Evolutionary conservation across 106 monocot genomes (phyloP).

Genomic region (Dactylorhiza incarnata): DNA sequence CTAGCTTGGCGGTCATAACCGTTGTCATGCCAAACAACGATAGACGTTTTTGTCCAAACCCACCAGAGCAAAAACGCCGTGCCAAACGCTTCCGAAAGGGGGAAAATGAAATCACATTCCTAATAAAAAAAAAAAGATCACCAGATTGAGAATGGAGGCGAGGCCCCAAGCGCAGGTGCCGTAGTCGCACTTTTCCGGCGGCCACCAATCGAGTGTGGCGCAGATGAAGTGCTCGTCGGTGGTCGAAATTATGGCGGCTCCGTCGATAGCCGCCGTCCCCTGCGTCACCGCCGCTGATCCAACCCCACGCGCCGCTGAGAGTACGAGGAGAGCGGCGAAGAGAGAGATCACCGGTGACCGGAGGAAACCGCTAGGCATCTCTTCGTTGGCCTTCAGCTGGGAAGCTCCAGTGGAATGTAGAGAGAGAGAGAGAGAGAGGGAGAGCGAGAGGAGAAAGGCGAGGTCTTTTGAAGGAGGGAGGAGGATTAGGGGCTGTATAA

Average conservation of each 20-base stretch:
- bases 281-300: slow-evolving; percentile 4
- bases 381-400: background rate
- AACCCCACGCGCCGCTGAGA: background rate
- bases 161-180: slow-evolving; percentile 90
- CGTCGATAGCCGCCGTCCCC: slow-evolving; percentile 40
- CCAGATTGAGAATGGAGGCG: slow-evolving; percentile 85
- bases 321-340: background rate
- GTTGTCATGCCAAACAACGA: too few species aligned
- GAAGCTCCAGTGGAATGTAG: background rate
- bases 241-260: slow-evolving; percentile 37
- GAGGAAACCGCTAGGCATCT: background rate
- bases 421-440: background rate
- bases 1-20: too few species aligned
- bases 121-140: slow-evolving; percentile 6
- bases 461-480: background rate
- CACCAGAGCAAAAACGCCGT: too few species aligned
- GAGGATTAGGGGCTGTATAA: background rate
- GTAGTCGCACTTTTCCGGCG: slow-evolving; percentile 95
- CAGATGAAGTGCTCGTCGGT: slow-evolving; percentile 77
- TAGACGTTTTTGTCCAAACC: too few species aligned
- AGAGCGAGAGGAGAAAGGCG: background rate
- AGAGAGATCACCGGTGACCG: background rate
- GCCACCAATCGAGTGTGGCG: slow-evolving; percentile 98
- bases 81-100: too few species aligned
- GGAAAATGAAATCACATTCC: background rate